phyloP scores from a whole-genome alignment of 768 basidiomycete genomes.

The Lanmaoa pseudosensibilis region DNA sequence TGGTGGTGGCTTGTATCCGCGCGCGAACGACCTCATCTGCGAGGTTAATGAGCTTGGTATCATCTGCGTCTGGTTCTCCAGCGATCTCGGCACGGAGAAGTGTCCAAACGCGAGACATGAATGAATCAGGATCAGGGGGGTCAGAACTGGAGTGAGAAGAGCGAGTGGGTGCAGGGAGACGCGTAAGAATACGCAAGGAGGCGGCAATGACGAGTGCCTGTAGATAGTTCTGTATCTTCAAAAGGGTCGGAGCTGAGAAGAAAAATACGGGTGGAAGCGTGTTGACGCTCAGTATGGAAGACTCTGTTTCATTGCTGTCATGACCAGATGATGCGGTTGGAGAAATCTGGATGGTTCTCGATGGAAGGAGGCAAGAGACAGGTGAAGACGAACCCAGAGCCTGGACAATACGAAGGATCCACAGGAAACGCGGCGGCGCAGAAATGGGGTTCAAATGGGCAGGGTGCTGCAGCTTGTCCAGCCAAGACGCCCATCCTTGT shows the following conservation, averaged over 20 bases:
- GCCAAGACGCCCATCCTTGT: slow-evolving; percentile 27
- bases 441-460: slow-evolving; percentile 13
- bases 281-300: slow-evolving; percentile 32
- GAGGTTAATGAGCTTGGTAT: slow-evolving; percentile 63
- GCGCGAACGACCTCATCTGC: slow-evolving; percentile 72
- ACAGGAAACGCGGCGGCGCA: slow-evolving; percentile 29
- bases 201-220: slow-evolving; percentile 71
- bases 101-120: slow-evolving; percentile 63
- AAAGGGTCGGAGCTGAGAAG: slow-evolving; percentile 52
- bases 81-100: slow-evolving; percentile 60
- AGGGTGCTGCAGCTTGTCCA: slow-evolving; percentile 8
- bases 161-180: slow-evolving; percentile 31
- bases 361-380: slow-evolving; percentile 33
- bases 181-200: slow-evolving; percentile 56
- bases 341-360: slow-evolving; percentile 14
- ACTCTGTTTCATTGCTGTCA: not conserved
- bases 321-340: not conserved
- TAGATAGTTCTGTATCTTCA: slow-evolving; percentile 65
- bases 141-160: slow-evolving; percentile 12
- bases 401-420: slow-evolving; percentile 50
- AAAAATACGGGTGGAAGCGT: slow-evolving; percentile 66
- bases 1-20: slow-evolving; percentile 30
- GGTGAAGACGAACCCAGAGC: slow-evolving; percentile 48
- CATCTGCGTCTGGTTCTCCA: slow-evolving; percentile 29
- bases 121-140: slow-evolving; percentile 31